A percentile compares a stretch with the other conserved stretches of the same genome.
Evolutionary conservation across 345 rosid genomes (phyloP).

Genomic region (Geranium rotundifolium): DNA sequence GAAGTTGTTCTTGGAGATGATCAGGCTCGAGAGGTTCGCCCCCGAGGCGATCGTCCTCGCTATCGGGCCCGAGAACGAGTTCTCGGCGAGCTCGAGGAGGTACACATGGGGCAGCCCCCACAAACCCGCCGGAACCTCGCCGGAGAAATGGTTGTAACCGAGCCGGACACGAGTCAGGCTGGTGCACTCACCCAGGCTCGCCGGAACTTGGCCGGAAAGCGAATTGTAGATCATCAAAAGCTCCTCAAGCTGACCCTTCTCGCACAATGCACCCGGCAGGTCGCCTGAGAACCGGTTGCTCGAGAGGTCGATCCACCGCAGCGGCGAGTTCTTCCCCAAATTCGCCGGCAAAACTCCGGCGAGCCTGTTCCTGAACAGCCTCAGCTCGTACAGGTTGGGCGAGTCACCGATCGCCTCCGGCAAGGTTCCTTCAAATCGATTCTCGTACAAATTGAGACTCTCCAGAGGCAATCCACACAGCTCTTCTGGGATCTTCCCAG

Average conservation of each 20-base stretch:
- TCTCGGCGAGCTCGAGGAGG: constrained; percentile 54
- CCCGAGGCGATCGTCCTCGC: constrained; percentile 53
- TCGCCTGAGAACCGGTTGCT: constrained; percentile 52
- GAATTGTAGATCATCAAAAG: constrained; percentile 52
- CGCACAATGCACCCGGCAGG: constrained; percentile 57
- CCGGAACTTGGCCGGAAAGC: constrained; percentile 61
- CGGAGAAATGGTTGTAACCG: constrained; percentile 58
- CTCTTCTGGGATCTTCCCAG: constrained; percentile 67
- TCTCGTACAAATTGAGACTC: constrained; percentile 84
- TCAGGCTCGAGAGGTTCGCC: constrained; percentile 49
- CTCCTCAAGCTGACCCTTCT: constrained; percentile 63
- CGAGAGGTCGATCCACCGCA: constrained; percentile 71
- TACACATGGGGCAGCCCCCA: constrained; percentile 88
- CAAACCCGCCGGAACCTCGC: constrained; percentile 55
- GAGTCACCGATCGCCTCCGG: constrained; percentile 59
- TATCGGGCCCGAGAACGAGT: constrained; percentile 58
- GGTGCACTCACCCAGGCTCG: constrained; percentile 39
- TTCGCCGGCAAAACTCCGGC: constrained; percentile 54
- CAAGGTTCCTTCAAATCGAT: constrained; percentile 49
- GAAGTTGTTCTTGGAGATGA: constrained; percentile 51
- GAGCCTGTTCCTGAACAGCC: constrained; percentile 57
- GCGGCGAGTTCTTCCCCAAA: constrained; percentile 68
- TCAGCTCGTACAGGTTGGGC: constrained; percentile 66
- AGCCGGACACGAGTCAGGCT: constrained; percentile 70
- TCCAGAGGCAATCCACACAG: constrained; percentile 58